Percentiles rank a stretch among this genome's conserved stretches.
Evolutionary conservation across 345 rosid genomes (phyloP).

Genomic region (Linum trigynum): DNA sequence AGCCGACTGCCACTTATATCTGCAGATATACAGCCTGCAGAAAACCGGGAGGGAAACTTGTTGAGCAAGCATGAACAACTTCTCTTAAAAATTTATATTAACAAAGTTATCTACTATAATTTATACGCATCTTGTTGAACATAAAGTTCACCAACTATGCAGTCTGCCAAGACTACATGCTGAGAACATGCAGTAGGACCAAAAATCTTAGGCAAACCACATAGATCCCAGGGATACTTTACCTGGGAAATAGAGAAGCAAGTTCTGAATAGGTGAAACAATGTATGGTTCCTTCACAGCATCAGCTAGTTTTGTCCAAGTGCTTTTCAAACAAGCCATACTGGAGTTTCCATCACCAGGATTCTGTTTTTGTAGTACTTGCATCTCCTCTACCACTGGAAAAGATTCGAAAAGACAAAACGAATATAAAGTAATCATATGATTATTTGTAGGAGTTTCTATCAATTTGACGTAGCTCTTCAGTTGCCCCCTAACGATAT

Average conservation of each 20-base stretch:
- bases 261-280: conserved; percentile 40
- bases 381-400: conserved; percentile 48
- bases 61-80: conserved; percentile 8
- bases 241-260: conserved; percentile 71
- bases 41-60: conserved; percentile 2
- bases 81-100: neutral
- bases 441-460: neutral
- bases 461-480: neutral
- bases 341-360: conserved; percentile 24
- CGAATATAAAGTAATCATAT: neutral
- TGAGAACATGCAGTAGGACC: neutral
- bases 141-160: neutral
- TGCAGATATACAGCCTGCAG: conserved; percentile 65
- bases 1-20: conserved; percentile 55
- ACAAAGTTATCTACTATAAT: neutral
- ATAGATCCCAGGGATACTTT: conserved; percentile 14
- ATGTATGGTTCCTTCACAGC: conserved; percentile 39
- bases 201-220: neutral
- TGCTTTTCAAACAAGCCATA: conserved; percentile 25
- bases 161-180: no score
- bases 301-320: conserved; percentile 54
- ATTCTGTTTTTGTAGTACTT: conserved; percentile 17
- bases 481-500: neutral
- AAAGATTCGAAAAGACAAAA: conserved; percentile 15
- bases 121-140: neutral